A percentile compares a stretch with the other conserved stretches of the same genome.
Conservation (phyloP, 345 rosid genomes). For the Angophora floribunda region DNA sequence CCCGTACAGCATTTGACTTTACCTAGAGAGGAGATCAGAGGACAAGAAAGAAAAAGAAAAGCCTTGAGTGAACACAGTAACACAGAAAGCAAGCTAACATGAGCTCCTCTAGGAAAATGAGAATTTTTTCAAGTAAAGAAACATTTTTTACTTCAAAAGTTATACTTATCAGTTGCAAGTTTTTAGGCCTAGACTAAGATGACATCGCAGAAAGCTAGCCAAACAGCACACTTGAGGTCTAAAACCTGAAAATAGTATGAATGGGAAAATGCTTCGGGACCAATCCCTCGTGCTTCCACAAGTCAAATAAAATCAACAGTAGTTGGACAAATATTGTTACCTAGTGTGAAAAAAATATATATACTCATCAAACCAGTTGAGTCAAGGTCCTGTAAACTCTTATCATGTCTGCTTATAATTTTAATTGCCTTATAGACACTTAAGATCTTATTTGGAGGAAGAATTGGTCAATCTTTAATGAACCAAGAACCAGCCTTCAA, state of each 20-base stretch:
- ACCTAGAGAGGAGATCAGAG: background rate
- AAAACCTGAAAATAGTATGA: background rate
- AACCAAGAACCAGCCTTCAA: background rate
- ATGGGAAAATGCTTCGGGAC: background rate
- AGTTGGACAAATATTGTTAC: background rate
- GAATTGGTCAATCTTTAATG: background rate
- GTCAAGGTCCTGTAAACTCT: background rate
- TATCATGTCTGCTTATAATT: background rate
- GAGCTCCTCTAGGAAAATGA: background rate
- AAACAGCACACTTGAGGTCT: background rate
- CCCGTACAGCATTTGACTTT: slow-evolving; percentile 77
- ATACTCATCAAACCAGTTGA: background rate
- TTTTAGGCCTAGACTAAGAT: background rate
- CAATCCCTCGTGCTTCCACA: background rate
- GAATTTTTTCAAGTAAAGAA: background rate
- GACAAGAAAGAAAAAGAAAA: background rate
- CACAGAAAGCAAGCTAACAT: background rate
- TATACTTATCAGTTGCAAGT: background rate
- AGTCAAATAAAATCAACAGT: background rate
- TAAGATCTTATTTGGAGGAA: background rate
- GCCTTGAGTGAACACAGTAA: background rate
- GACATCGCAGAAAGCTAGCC: background rate
- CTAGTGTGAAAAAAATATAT: background rate
- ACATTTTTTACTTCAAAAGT: background rate
- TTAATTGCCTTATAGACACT: background rate